phyloP scores from a whole-genome alignment of 2,329 filamentous ascomycete genomes.

The Fusarium goolgardi region DNA sequence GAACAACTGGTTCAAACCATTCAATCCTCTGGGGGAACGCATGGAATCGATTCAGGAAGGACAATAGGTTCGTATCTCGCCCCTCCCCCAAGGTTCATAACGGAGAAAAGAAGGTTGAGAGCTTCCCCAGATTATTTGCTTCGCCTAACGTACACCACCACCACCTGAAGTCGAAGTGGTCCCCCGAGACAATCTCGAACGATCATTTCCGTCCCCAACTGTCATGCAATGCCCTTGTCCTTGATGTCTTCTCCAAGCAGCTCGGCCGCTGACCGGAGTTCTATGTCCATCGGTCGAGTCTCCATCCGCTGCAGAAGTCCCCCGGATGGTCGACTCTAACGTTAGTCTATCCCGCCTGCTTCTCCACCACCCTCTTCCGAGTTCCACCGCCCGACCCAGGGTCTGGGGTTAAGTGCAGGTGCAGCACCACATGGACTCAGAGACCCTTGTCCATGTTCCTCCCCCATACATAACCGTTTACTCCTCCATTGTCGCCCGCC shows the following conservation, averaged over 20 bases:
- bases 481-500: constrained; percentile 41
- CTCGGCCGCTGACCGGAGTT: constrained; percentile 29
- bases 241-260: constrained; percentile 7
- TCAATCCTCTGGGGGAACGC: constrained; percentile 26
- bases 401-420: constrained; percentile 41
- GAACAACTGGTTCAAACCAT: constrained; percentile 35
- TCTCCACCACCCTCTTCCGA: constrained; percentile 46
- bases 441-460: constrained; percentile 39
- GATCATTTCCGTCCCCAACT: constrained; percentile 23
- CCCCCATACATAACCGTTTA: constrained; percentile 46
- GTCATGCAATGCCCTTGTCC: constrained; percentile 31
- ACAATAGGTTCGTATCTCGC: not conserved
- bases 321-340: constrained; percentile 32
- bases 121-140: constrained; percentile 22
- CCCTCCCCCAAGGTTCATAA: not conserved
- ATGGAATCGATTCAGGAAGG: constrained; percentile 25
- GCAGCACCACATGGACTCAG: constrained; percentile 22
- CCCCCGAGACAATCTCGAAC: constrained; percentile 18
- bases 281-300: constrained; percentile 22
- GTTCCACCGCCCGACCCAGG: constrained; percentile 40
- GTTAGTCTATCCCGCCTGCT: constrained; percentile 28
- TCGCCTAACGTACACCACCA: constrained; percentile 27
- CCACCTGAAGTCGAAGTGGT: constrained; percentile 24
- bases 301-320: constrained; percentile 45
- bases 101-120: not conserved